Base-by-base conservation (phyloP, 805 yeast species). In the Yamadazyma nakazawae region DNA sequence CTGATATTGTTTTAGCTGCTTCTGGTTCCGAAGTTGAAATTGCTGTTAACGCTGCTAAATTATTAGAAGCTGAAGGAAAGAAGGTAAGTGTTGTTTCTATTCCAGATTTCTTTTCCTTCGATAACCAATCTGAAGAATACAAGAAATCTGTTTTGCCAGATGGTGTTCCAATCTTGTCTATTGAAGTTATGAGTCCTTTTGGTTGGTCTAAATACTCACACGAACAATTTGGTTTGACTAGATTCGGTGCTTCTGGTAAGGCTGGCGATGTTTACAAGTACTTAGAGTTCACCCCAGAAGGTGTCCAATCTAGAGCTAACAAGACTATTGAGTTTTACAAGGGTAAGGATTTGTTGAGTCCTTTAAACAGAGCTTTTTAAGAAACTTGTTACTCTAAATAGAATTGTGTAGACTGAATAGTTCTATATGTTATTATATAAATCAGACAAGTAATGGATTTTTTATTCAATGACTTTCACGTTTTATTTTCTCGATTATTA, bases 181-280 rank as follows among this genome's bases (percentile, higher is more conserved):
- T 91, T 55, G 99, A 92, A 81, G 99, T 90, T 46, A 78, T 89
- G 82, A 71, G 95, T 46, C 82, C 96, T 46, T 75, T 79, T 59
- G 96, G 96, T 49, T 94, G 98, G 99, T 76, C 84, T 61, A 88
- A 84, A 72, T 94, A 89, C 78, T 81, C 97, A 50, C 98, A 92
- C 76, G 94, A 87, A 78, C 96, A 90, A 71, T 88, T 92, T 62
- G 97, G 97, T 74, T 78, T 92, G 65, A 82, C 89, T 82, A 82
- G 88, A 76, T 92, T 94, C 66, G 99, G 99, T 80, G 94, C 90
- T 53, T 89, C 97, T 50, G 98, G 96, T 68, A 85, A 88, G 68
- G 95, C 85, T 65, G 71, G 73, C 49, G 88, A 86, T 54, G 79
- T 91, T 52, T 92, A 82, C 84, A 81, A 87, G 71, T 75, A 63